Percentiles rank a stretch among this genome's conserved stretches.
Conservation (phyloP, 768 basidiomycete genomes). For the Boletellus ananiceps region DNA sequence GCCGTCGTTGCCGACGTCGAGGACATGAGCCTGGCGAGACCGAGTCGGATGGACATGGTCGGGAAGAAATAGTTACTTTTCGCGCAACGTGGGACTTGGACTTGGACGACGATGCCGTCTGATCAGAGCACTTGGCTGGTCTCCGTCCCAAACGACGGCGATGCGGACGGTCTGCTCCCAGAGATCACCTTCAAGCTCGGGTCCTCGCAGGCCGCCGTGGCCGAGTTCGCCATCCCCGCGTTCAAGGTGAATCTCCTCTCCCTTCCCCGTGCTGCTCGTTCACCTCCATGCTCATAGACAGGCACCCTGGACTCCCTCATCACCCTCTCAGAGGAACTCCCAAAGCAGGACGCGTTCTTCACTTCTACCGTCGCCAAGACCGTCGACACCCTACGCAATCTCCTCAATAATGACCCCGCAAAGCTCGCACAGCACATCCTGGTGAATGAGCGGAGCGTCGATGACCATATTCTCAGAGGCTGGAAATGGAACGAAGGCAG, state of each 20-base stretch:
- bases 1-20: constrained; percentile 30
- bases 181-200: constrained; percentile 62
- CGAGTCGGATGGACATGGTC: constrained; percentile 2
- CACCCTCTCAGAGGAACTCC: constrained; percentile 84
- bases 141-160: constrained; percentile 80
- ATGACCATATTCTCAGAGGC: constrained; percentile 69
- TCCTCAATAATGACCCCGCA: constrained; percentile 81
- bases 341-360: constrained; percentile 87
- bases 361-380: constrained; percentile 86
- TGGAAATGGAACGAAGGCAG: constrained; percentile 96
- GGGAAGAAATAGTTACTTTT: constrained; percentile 11
- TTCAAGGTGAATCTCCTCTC: constrained; percentile 70
- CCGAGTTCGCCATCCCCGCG: constrained; percentile 70
- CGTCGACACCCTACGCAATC: constrained; percentile 88
- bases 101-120: constrained; percentile 71
- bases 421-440: constrained; percentile 72
- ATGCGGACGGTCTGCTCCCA: constrained; percentile 69
- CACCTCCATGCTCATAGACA: constrained; percentile 48
- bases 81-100: background rate
- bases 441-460: constrained; percentile 74
- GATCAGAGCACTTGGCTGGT: constrained; percentile 95
- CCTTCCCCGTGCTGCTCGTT: constrained; percentile 6
- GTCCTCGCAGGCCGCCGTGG: constrained; percentile 45
- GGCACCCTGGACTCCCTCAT: constrained; percentile 91
- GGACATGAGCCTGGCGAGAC: constrained; percentile 34